Conservation (phyloP, 306 rosid species). For the Luffa acutangula region DNA sequence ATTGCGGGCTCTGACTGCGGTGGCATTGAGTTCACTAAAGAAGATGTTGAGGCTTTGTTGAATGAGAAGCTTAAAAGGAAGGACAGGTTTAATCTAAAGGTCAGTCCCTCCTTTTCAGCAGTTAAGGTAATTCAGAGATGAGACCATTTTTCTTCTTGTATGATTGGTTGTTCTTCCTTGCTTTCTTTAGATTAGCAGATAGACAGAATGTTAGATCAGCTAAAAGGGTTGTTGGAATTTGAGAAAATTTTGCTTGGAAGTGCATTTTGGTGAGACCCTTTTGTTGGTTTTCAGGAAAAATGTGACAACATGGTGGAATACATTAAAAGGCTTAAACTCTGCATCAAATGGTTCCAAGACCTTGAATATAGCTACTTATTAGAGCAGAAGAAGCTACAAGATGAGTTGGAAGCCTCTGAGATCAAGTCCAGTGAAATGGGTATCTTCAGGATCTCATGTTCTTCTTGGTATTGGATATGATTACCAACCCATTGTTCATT, state of each 20-base stretch:
- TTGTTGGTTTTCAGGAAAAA: conserved; percentile 52
- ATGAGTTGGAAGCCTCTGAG: conserved; percentile 53
- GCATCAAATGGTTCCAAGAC: conserved; percentile 97
- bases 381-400: conserved; percentile 66
- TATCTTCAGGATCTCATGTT: conserved; percentile 14
- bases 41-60: conserved; percentile 77
- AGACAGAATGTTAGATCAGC: not conserved
- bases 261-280: conserved; percentile 6
- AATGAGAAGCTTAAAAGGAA: conserved; percentile 74
- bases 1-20: conserved; percentile 82
- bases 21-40: conserved; percentile 74
- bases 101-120: conserved; percentile 23
- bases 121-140: conserved; percentile 12
- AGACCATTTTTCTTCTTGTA: not conserved
- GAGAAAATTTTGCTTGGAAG: not conserved
- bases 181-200: conserved; percentile 10
- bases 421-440: conserved; percentile 64
- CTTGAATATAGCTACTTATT: conserved; percentile 64
- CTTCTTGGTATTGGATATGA: not conserved
- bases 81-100: conserved; percentile 93
- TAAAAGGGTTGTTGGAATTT: not conserved
- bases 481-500: not conserved
- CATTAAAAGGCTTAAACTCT: conserved; percentile 78
- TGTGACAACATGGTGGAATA: conserved; percentile 87
- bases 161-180: not conserved